Percentiles rank a stretch among this genome's conserved stretches.
phyloP scores from a whole-genome alignment of 2,329 filamentous ascomycete genomes.

The Fusarium tjaetaba region DNA sequence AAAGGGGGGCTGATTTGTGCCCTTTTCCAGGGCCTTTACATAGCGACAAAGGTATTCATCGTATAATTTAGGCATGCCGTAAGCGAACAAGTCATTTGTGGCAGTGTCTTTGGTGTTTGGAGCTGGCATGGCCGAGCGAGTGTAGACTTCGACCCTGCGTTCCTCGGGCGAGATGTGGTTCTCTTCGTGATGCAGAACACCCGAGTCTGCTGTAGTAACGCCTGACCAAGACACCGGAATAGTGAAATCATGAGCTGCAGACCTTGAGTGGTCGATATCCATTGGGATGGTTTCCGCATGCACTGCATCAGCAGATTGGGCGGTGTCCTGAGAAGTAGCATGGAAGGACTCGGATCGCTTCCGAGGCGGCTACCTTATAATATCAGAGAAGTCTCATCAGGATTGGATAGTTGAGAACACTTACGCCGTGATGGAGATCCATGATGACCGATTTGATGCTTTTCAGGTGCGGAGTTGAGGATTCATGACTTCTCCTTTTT shows the following conservation, averaged over 20 bases:
- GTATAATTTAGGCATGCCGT: not conserved
- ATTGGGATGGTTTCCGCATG: not conserved
- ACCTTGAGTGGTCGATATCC: not conserved
- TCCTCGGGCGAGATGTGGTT: not conserved
- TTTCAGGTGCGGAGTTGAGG: not conserved
- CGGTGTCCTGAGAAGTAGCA: no score
- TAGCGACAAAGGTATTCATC: not conserved
- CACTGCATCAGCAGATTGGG: not conserved
- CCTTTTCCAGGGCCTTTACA: not conserved
- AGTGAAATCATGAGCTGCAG: not conserved
- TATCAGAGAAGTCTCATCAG: not conserved
- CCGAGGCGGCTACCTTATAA: not conserved
- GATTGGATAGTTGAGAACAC: not conserved
- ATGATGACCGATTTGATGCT: not conserved
- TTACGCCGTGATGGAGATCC: not conserved
- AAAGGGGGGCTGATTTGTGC: not conserved
- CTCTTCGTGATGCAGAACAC: not conserved
- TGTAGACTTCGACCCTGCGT: not conserved
- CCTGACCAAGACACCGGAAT: no score
- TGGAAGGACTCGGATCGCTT: not conserved
- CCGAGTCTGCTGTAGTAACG: not conserved
- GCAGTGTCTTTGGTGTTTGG: no score
- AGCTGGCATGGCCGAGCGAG: no score
- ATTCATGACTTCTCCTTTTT: not conserved
- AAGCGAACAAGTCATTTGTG: not conserved